Conservation (phyloP, 2,329 filamentous ascomycete genomes). For the Bisporella sp. region DNA sequence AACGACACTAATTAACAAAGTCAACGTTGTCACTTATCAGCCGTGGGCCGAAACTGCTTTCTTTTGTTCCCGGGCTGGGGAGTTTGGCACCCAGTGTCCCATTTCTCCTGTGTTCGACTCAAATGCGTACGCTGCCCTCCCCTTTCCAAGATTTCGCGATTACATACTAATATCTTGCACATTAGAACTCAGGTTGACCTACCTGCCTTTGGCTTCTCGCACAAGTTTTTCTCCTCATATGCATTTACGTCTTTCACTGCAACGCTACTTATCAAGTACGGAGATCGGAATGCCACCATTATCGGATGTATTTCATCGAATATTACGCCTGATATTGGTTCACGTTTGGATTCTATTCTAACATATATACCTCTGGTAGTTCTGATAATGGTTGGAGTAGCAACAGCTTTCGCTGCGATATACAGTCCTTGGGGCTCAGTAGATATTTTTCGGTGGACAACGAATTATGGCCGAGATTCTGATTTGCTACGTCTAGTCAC, state of each 20-base stretch:
- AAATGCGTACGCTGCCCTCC: conserved; percentile 34
- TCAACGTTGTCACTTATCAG: conserved; percentile 72
- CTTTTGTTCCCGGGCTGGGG: conserved; percentile 50
- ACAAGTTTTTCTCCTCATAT: conserved; percentile 76
- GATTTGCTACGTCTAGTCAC: conserved; percentile 89
- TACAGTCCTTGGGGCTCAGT: conserved; percentile 91
- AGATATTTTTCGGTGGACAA: conserved; percentile 93
- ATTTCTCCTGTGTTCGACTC: conserved; percentile 63
- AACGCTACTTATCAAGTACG: conserved; percentile 68
- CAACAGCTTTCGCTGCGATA: conserved; percentile 77
- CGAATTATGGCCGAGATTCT: conserved; percentile 91
- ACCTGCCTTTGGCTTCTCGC: conserved; percentile 65
- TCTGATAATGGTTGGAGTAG: conserved; percentile 71
- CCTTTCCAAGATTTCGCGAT: background rate
- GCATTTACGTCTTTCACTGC: conserved; percentile 76
- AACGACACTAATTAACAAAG: conserved; percentile 66
- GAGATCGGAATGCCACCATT: conserved; percentile 53
- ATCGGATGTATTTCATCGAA: conserved; percentile 78
- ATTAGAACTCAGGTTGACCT: conserved; percentile 40
- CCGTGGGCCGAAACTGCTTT: conserved; percentile 49
- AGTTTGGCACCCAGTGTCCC: conserved; percentile 53
- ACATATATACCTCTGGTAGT: conserved; percentile 72
- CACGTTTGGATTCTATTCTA: conserved; percentile 58
- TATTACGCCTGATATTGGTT: conserved; percentile 76
- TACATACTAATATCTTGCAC: conserved; percentile 8